Evolutionary conservation across 306 rosid genomes (phyloP).

Genomic region (Lagenaria siceraria): DNA sequence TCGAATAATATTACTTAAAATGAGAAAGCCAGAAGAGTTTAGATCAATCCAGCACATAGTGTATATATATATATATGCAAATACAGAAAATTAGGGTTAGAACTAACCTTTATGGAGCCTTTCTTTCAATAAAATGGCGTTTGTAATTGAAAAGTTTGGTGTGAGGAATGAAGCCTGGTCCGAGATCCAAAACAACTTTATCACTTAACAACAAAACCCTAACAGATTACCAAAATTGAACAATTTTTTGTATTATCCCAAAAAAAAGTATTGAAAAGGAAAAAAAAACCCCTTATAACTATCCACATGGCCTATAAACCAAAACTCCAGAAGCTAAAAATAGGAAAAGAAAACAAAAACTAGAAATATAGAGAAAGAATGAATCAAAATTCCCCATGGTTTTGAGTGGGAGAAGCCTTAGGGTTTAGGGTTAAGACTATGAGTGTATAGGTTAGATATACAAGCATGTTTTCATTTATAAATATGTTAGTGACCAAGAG

Average conservation of each 20-base stretch:
- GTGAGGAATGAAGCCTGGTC: constrained; percentile 90
- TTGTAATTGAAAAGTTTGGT: constrained; percentile 27
- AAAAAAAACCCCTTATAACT: background rate
- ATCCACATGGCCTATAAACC: background rate
- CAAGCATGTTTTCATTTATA: background rate
- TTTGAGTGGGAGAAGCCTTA: background rate
- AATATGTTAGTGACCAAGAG: too few species aligned
- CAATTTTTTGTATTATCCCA: background rate
- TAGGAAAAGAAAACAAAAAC: too few species aligned
- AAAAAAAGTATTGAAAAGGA: background rate
- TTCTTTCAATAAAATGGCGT: background rate
- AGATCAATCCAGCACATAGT: background rate
- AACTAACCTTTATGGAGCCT: background rate
- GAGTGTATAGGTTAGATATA: background rate
- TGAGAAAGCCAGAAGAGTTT: background rate
- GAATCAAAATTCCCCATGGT: background rate
- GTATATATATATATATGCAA: too few species aligned
- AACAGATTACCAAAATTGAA: background rate
- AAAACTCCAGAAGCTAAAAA: background rate
- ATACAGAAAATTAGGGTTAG: background rate
- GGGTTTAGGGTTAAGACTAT: background rate
- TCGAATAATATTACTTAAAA: background rate
- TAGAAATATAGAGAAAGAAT: background rate
- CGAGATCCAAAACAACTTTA: constrained; percentile 33
- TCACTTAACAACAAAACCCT: background rate